Percentiles rank a stretch among this genome's conserved stretches.
Conservation (phyloP, 2,329 filamentous ascomycete species). For the Fusarium goolgardi region DNA sequence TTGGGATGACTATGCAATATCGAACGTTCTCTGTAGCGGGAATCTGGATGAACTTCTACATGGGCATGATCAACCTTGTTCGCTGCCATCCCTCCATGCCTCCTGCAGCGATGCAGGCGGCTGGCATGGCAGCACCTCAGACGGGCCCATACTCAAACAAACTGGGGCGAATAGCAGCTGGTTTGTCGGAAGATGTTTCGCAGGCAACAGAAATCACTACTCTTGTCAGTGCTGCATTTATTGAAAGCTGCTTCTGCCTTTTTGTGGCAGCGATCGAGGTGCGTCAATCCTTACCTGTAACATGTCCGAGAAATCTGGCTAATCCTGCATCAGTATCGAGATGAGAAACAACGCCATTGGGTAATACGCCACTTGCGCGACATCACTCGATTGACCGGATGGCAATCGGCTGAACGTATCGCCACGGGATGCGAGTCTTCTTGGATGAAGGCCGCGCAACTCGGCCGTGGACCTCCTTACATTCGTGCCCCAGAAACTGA, state of each 20-base stretch:
- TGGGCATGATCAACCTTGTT: conserved; percentile 84
- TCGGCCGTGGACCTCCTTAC: conserved; percentile 83
- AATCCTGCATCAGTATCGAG: conserved; percentile 69
- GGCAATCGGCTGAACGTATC: conserved; percentile 85
- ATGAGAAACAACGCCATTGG: conserved; percentile 80
- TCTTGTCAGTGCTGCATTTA: conserved; percentile 80
- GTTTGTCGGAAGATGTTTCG: conserved; percentile 68
- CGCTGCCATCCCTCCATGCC: conserved; percentile 91
- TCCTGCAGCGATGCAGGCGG: conserved; percentile 87
- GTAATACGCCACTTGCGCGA: conserved; percentile 78
- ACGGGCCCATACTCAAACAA: conserved; percentile 78
- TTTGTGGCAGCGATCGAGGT: conserved; percentile 88
- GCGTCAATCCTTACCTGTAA: conserved; percentile 33
- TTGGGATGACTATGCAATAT: conserved; percentile 84
- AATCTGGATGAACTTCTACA: conserved; percentile 88
- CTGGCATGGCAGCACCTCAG: conserved; percentile 77
- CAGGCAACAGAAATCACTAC: conserved; percentile 74
- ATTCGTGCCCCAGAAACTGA: conserved; percentile 56
- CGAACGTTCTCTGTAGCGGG: conserved; percentile 88
- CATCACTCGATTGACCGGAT: conserved; percentile 84
- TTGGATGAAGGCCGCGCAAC: conserved; percentile 80
- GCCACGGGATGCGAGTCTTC: conserved; percentile 84
- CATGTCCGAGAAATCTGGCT: conserved; percentile 13
- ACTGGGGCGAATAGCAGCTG: conserved; percentile 84
- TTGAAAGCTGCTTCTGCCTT: conserved; percentile 82